Conservation (phyloP, 106 monocot genomes). For the Alisma plantagoaquatica region DNA sequence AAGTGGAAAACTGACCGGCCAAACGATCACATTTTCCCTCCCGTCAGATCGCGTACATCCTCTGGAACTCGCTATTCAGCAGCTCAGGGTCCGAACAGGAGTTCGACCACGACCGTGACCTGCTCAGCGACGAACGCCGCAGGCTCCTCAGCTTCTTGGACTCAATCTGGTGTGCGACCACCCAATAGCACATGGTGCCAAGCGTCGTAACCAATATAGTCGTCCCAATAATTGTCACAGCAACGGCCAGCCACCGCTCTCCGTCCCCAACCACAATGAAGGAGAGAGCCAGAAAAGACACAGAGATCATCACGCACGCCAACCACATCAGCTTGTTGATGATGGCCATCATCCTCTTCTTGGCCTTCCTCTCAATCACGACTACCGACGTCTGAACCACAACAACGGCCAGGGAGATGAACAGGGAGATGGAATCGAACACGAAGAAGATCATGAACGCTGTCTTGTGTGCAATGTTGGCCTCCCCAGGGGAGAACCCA, state of each 20-base stretch:
- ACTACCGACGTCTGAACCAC: constrained; percentile 93
- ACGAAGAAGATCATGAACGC: constrained; percentile 88
- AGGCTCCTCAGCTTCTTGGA: constrained; percentile 49
- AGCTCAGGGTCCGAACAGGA: constrained; percentile 33
- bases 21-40: too few relatives aligned
- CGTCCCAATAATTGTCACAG: constrained; percentile 59
- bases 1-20: too few relatives aligned
- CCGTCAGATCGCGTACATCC: constrained; percentile 75
- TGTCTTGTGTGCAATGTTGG: constrained; percentile 50
- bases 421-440: constrained; percentile 70
- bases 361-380: constrained; percentile 68
- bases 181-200: constrained; percentile 75
- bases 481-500: constrained; percentile 48
- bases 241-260: constrained; percentile 58
- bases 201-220: constrained; percentile 55
- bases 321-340: constrained; percentile 97
- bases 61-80: constrained; percentile 47
- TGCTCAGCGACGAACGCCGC: constrained; percentile 37
- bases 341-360: constrained; percentile 91
- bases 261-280: constrained; percentile 57
- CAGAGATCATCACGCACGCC: constrained; percentile 62
- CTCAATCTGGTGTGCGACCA: constrained; percentile 57
- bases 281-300: constrained; percentile 64
- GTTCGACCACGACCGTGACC: constrained; percentile 34
- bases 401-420: constrained; percentile 86